Evolutionary conservation across 768 basidiomycete species (phyloP).

Genomic region (Kockovaella imperatae): DNA sequence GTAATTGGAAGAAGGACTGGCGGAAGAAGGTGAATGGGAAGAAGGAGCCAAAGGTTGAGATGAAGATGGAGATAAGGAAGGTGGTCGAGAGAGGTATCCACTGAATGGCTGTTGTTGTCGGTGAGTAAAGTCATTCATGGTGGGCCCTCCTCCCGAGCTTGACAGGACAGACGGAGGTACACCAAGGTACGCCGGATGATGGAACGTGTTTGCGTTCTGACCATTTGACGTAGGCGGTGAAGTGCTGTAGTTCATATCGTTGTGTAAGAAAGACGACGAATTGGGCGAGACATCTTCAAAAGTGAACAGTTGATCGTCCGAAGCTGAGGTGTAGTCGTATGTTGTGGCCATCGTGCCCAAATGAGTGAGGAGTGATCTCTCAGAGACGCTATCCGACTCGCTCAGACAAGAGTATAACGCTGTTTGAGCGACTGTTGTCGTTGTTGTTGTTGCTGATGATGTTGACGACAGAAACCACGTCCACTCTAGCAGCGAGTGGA

Average conservation of each 20-base stretch:
- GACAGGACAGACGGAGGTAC: background rate
- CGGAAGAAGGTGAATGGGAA: slow-evolving; percentile 23
- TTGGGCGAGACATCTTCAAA: slow-evolving; percentile 16
- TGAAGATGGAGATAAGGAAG: slow-evolving; percentile 22
- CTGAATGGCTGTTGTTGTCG: too few relatives aligned
- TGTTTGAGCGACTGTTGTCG: too few relatives aligned
- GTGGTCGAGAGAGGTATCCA: slow-evolving; percentile 13
- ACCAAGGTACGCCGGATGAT: slow-evolving; percentile 3
- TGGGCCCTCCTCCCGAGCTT: background rate
- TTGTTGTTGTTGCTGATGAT: too few relatives aligned
- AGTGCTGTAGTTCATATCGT: too few relatives aligned
- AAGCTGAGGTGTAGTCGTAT: slow-evolving; percentile 5
- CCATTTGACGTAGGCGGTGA: too few relatives aligned
- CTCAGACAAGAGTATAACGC: too few relatives aligned
- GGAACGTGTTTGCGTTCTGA: too few relatives aligned
- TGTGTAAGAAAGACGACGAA: slow-evolving; percentile 14
- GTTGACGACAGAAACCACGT: too few relatives aligned
- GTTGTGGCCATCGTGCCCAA: slow-evolving; percentile 7
- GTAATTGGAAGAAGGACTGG: slow-evolving; percentile 24
- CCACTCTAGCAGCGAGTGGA: too few relatives aligned
- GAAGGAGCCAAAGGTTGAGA: slow-evolving; percentile 2
- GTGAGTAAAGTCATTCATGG: slow-evolving; percentile 4
- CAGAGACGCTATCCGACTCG: too few relatives aligned
- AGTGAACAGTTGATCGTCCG: slow-evolving; percentile 4
- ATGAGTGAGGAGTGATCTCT: too few relatives aligned